Percentiles rank a stretch among this genome's conserved stretches.
Conservation (phyloP, 805 yeast species). For the Priceomyces fermenticarens region DNA sequence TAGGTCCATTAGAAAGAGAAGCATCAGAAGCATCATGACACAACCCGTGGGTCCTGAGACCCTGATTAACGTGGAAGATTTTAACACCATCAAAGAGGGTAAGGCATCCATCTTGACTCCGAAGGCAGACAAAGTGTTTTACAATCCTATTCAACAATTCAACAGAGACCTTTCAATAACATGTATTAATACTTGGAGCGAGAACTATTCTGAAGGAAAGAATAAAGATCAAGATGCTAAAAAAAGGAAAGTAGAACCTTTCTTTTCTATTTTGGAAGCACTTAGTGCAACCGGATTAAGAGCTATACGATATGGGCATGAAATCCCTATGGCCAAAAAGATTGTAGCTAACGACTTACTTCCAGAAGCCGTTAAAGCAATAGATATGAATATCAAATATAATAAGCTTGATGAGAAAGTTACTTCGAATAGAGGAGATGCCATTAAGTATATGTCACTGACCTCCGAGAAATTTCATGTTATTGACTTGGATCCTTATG, state of each 20-base stretch:
- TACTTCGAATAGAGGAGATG: slow-evolving; percentile 77
- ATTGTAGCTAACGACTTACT: slow-evolving; percentile 89
- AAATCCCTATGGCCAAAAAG: slow-evolving; percentile 69
- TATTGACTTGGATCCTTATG: slow-evolving; percentile 95
- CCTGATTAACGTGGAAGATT: slow-evolving; percentile 23
- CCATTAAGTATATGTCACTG: slow-evolving; percentile 71
- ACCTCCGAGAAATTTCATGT: slow-evolving; percentile 63
- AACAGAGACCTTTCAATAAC: slow-evolving; percentile 87
- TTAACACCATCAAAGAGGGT: slow-evolving; percentile 61
- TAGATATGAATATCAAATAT: slow-evolving; percentile 64
- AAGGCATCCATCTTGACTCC: slow-evolving; percentile 79
- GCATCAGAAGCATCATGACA: slow-evolving; percentile 3
- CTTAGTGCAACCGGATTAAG: slow-evolving; percentile 93
- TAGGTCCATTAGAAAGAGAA: neutral
- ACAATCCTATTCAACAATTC: slow-evolving; percentile 95
- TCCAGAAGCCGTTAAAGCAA: slow-evolving; percentile 80
- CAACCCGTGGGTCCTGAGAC: neutral
- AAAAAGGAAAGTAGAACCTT: slow-evolving; percentile 33
- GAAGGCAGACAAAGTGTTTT: slow-evolving; percentile 79
- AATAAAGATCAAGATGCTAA: slow-evolving; percentile 5
- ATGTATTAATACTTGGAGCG: slow-evolving; percentile 84
- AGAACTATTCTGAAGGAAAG: slow-evolving; percentile 38
- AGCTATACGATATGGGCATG: slow-evolving; percentile 90
- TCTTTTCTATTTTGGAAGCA: slow-evolving; percentile 78
- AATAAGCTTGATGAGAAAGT: slow-evolving; percentile 62